A percentile compares a stretch with the other conserved stretches of the same genome.
These are phyloP conservation scores for Irpex sp. DNA, from an alignment of 1,284 basidiomycete genomes.

Conservation along the genomic window DNA sequence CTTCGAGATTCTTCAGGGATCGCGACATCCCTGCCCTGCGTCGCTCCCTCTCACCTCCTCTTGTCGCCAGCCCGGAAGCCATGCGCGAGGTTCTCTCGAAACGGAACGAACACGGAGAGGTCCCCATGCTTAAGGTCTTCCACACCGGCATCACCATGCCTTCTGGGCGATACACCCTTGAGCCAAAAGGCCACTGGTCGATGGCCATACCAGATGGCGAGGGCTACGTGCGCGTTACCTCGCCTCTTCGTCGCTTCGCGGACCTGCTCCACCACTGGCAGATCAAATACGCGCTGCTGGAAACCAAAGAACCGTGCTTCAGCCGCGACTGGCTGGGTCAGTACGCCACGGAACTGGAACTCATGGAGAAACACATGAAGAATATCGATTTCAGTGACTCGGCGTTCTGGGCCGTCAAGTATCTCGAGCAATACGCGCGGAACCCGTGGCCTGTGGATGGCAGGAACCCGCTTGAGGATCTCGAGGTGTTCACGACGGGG, in stretches of 20 bases:
- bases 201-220: slow-evolving; percentile 68
- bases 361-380: slow-evolving; percentile 25
- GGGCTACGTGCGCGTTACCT: slow-evolving; percentile 83
- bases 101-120: slow-evolving; percentile 38
- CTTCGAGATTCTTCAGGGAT: slow-evolving; percentile 68
- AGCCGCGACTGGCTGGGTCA: slow-evolving; percentile 33
- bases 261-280: slow-evolving; percentile 94
- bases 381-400: slow-evolving; percentile 26
- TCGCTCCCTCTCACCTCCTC: slow-evolving; percentile 32
- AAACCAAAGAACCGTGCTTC: slow-evolving; percentile 33
- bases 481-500: slow-evolving; percentile 14
- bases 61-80: slow-evolving; percentile 21
- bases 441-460: slow-evolving; percentile 21
- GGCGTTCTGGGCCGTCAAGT: slow-evolving; percentile 29
- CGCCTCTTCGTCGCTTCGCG: slow-evolving; percentile 80
- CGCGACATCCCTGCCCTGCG: slow-evolving; percentile 63
- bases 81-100: slow-evolving; percentile 21
- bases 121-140: slow-evolving; percentile 32
- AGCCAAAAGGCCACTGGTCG: slow-evolving; percentile 61
- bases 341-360: slow-evolving; percentile 17
- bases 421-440: slow-evolving; percentile 25
- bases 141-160: slow-evolving; percentile 30
- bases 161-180: slow-evolving; percentile 40
- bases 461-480: slow-evolving; percentile 27
- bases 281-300: slow-evolving; percentile 71